Conservation (phyloP, 805 yeast genomes). For the Maudiozyma bulderi region DNA sequence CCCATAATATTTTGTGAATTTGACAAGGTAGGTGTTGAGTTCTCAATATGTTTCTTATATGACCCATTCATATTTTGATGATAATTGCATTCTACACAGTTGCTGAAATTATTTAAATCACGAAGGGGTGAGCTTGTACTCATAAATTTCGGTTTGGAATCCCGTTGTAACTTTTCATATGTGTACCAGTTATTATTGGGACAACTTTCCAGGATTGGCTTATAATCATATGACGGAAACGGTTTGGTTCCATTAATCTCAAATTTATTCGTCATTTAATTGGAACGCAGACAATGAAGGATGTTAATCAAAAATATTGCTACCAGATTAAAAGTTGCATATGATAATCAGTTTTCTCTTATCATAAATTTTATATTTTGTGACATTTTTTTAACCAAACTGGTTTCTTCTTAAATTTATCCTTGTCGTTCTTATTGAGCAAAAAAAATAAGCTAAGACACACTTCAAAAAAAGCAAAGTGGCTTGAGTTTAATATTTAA, state of each 20-base stretch:
- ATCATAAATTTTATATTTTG: neutral
- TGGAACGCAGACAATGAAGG: neutral
- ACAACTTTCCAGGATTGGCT: slow-evolving; percentile 11
- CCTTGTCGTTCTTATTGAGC: neutral
- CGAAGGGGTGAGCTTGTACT: slow-evolving; percentile 10
- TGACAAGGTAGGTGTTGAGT: neutral
- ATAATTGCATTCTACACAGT: neutral
- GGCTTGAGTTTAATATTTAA: no score
- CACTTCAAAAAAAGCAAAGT: no score
- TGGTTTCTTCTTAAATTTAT: neutral
- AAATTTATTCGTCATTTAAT: slow-evolving; percentile 1
- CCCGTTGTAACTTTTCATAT: slow-evolving; percentile 2
- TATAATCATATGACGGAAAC: neutral
- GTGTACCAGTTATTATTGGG: slow-evolving; percentile 8
- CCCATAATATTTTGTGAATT: neutral
- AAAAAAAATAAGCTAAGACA: neutral
- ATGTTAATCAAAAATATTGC: no score
- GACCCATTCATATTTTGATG: neutral
- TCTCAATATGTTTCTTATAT: no score
- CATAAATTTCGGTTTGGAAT: slow-evolving; percentile 4
- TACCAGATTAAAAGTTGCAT: no score
- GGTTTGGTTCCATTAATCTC: neutral
- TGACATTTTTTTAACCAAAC: neutral
- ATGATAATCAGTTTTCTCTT: no score
- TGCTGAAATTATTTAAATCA: neutral